Percentiles rank a stretch among this genome's conserved stretches.
Evolutionary conservation across 768 basidiomycete genomes (phyloP).

Genomic region (Rhizopogon salebrosus): DNA sequence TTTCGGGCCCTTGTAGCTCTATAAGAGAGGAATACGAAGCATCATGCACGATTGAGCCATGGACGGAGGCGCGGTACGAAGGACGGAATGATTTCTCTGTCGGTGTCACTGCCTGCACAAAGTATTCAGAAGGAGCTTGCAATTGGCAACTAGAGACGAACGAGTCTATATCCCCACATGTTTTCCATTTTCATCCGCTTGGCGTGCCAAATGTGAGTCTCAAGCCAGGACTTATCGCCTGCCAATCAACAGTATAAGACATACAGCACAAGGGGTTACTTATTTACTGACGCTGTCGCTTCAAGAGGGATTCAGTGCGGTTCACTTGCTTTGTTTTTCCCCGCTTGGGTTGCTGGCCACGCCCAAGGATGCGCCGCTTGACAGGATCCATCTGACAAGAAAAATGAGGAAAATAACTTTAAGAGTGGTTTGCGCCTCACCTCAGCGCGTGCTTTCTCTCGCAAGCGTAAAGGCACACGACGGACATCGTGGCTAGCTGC

Average conservation of each 20-base stretch:
- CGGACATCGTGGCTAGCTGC: slow-evolving; percentile 95
- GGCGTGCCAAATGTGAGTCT: slow-evolving; percentile 96
- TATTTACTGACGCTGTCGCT: slow-evolving; percentile 61
- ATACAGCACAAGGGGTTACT: background rate
- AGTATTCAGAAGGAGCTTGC: background rate
- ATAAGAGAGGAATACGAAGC: slow-evolving; percentile 79
- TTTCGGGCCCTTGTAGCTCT: slow-evolving; percentile 64
- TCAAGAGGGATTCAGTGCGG: slow-evolving; percentile 56
- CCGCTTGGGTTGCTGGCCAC: slow-evolving; percentile 47
- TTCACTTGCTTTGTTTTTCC: slow-evolving; percentile 57
- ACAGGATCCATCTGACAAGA: slow-evolving; percentile 46
- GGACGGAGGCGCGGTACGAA: slow-evolving; percentile 82
- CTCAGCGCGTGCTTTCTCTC: slow-evolving; percentile 80
- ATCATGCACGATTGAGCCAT: slow-evolving; percentile 85
- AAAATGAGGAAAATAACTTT: slow-evolving; percentile 21
- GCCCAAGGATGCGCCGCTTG: slow-evolving; percentile 35
- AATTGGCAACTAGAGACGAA: slow-evolving; percentile 26
- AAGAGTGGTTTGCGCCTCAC: slow-evolving; percentile 34
- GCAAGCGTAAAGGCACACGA: slow-evolving; percentile 79
- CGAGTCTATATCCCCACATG: slow-evolving; percentile 89
- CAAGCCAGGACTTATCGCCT: slow-evolving; percentile 91
- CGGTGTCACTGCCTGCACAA: slow-evolving; percentile 66
- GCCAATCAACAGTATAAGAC: background rate
- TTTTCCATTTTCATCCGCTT: slow-evolving; percentile 95
- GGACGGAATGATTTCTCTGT: slow-evolving; percentile 92